A percentile compares a stretch with the other conserved stretches of the same genome.
Conservation (phyloP, 2,329 filamentous ascomycete species). For the Hypoxylon sp. region DNA sequence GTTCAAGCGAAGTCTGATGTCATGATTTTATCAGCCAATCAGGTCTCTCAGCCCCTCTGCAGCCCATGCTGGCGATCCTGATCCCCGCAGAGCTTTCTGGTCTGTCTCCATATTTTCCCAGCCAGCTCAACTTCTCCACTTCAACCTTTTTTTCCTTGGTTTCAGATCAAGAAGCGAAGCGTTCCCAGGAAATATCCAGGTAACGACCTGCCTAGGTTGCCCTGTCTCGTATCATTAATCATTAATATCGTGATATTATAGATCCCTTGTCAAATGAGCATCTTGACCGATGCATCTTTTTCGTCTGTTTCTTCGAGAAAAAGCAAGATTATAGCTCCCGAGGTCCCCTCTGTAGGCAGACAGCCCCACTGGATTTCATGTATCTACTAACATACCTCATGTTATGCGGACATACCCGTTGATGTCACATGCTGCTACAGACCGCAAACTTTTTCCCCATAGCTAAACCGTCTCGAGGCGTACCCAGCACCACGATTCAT, state of each 20-base stretch:
- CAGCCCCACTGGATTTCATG: neutral
- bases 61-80: slow-evolving; percentile 21
- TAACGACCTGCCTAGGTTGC: neutral
- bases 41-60: too few species aligned
- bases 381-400: neutral
- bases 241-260: neutral
- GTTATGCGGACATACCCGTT: neutral
- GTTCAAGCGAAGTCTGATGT: slow-evolving; percentile 17
- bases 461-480: slow-evolving; percentile 20
- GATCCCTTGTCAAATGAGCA: neutral
- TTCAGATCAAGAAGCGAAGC: slow-evolving; percentile 10
- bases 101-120: slow-evolving; percentile 4
- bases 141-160: slow-evolving; percentile 9
- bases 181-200: slow-evolving; percentile 6
- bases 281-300: neutral
- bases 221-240: slow-evolving; percentile 3
- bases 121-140: slow-evolving; percentile 28
- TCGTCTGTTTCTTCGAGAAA: slow-evolving; percentile 1
- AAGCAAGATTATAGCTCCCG: slow-evolving; percentile 14
- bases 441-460: slow-evolving; percentile 8
- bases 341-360: neutral
- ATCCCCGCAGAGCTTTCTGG: slow-evolving; percentile 14
- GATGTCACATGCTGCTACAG: slow-evolving; percentile 23
- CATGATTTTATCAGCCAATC: slow-evolving; percentile 27
- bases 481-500: slow-evolving; percentile 17